Evolutionary conservation across 495 filamentous ascomycete species (phyloP).

Genomic region (Penicillium canescens): DNA sequence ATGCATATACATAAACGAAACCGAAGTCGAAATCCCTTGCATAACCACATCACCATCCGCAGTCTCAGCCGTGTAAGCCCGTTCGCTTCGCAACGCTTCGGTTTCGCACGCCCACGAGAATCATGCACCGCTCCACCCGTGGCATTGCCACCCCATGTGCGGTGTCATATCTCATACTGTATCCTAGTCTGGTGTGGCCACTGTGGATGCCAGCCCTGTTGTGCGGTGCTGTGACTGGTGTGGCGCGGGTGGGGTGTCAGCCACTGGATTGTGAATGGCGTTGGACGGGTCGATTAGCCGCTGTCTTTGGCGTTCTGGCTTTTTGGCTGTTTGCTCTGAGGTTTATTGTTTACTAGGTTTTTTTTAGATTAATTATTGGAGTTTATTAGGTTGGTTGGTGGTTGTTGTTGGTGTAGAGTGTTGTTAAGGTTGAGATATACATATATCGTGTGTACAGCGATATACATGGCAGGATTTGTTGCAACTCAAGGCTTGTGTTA

Average conservation of each 20-base stretch:
- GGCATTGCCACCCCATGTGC: slow-evolving; percentile 16
- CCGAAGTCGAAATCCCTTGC: slow-evolving; percentile 16
- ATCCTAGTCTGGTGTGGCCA: background rate
- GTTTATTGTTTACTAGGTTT: background rate
- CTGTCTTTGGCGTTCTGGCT: background rate
- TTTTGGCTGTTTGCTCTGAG: background rate
- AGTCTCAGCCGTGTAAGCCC: slow-evolving; percentile 10
- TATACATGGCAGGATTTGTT: too few relatives aligned
- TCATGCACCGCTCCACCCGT: background rate
- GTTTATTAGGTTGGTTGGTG: too few relatives aligned
- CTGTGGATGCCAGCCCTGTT: slow-evolving; percentile 7
- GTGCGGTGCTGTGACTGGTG: slow-evolving; percentile 24
- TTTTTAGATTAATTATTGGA: too few relatives aligned
- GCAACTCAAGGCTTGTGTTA: too few relatives aligned
- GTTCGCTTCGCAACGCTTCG: slow-evolving; percentile 4
- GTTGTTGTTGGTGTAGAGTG: too few relatives aligned
- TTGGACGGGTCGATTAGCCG: slow-evolving; percentile 16
- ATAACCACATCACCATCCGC: slow-evolving; percentile 16
- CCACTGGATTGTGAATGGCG: slow-evolving; percentile 12
- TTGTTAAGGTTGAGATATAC: too few relatives aligned
- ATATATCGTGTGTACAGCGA: too few relatives aligned
- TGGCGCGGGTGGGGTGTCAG: slow-evolving; percentile 19
- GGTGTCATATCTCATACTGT: slow-evolving; percentile 15
- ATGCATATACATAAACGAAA: too few relatives aligned
- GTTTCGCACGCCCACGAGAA: slow-evolving; percentile 8